These are phyloP conservation scores for Crucihimalaya himalaica DNA, from an alignment of 345 rosid genomes.

Conservation along the genomic window DNA sequence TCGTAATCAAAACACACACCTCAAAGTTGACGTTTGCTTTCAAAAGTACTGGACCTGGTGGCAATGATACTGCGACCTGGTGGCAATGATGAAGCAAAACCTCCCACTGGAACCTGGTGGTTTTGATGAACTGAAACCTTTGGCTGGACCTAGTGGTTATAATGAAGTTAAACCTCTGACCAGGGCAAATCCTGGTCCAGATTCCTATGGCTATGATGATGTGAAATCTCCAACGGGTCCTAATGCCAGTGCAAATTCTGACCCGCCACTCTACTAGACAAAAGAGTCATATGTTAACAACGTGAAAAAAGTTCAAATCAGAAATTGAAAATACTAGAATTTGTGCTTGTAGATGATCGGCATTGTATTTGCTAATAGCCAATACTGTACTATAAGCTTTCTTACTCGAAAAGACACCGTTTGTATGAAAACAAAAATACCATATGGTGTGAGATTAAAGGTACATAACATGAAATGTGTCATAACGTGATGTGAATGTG, in stretches of 20 bases:
- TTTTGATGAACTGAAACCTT: neutral
- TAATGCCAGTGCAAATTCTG: neutral
- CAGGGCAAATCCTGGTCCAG: neutral
- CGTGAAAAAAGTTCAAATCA: neutral
- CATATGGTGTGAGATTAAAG: no score
- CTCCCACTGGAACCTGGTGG: neutral
- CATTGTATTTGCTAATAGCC: neutral
- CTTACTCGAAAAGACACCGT: neutral
- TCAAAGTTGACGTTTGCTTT: no score
- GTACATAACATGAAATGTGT: no score
- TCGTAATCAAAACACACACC: no score
- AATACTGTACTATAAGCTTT: neutral
- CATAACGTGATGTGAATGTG: no score
- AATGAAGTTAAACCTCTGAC: neutral
- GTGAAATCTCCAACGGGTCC: neutral
- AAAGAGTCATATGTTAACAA: no score
- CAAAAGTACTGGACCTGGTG: no score
- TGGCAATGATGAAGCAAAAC: neutral
- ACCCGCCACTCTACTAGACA: neutral
- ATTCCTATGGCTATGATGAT: neutral
- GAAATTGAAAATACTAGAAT: neutral
- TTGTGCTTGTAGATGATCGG: neutral
- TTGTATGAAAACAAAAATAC: no score
- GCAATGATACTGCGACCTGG: no score
- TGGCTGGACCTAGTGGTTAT: neutral